Base-by-base conservation (phyloP, 495 filamentous ascomycete genomes). In the Tuber umbilicatum region DNA sequence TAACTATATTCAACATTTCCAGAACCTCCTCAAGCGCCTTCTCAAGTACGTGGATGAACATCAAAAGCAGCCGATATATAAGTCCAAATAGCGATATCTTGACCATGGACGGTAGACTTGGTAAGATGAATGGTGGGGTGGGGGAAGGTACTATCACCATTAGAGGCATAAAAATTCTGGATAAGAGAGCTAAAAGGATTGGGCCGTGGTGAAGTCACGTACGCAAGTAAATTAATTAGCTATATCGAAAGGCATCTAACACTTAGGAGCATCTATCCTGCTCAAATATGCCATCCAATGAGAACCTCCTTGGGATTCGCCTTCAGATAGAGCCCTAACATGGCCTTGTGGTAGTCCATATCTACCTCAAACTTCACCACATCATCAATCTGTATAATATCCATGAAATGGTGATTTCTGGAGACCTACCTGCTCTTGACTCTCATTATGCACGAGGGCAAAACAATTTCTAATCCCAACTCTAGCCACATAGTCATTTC, bases 291-390 rank as follows among this genome's bases (percentile, higher is more conserved):
- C 95, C 95, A 99, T 80, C 95, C 95, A 42, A 99, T 90, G 35
- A 99, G 88, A 39, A 94, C 90, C 85, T 99, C 95, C 83, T 92
- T 91, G 19, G 95, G 95, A 85, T 93, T 93, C 27, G 93, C 94
- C 86, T 93, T 93, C 78, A 97, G 89, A 83, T 97, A 94, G 77
- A 99, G 87, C 27, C 90, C 90, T 27, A 97, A 89, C 95, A 99
- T 98, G 84, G 94, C 92, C 88, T 98, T 98, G 85, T 99, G 95
- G 83, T 98, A 99, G 85, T 98, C 95, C 89, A 99, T 97, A 84
- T 99, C 95, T 75, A 99, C 95, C 83, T 99, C 95, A 80, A 99
- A 95, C 80, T 81, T n/a, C 27, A 64, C 23, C 45, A 60, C 50
- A 55, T 0, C 14, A 60, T 31, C n/a, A 55, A 55, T 27, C 9